Percentiles rank a stretch among this genome's conserved stretches.
Conservation (phyloP, 768 basidiomycete species). For the Trichaptum fuscoviolaceum region DNA sequence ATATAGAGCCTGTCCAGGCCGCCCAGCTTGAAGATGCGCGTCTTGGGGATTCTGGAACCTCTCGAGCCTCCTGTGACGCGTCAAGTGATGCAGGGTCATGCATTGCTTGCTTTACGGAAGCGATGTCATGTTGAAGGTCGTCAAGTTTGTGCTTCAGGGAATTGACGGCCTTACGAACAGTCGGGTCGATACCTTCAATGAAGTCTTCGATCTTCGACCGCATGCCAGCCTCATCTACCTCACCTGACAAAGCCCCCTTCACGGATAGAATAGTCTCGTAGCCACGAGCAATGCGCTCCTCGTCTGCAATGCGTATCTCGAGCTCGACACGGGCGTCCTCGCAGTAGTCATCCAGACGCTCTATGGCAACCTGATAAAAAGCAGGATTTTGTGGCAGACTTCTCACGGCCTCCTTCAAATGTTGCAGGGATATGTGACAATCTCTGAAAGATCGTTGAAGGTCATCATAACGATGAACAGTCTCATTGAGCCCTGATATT, state of each 20-base stretch:
- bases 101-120: constrained; percentile 54
- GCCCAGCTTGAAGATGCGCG: constrained; percentile 25
- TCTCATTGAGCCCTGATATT: constrained; percentile 38
- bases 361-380: constrained; percentile 37
- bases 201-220: constrained; percentile 52
- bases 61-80: constrained; percentile 8
- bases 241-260: constrained; percentile 38
- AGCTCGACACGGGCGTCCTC: constrained; percentile 81
- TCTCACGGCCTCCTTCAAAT: constrained; percentile 51
- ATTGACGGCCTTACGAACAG: constrained; percentile 40
- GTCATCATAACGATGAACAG: constrained; percentile 51
- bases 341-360: constrained; percentile 64
- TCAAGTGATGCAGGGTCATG: constrained; percentile 35
- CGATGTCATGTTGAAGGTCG: constrained; percentile 74
- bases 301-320: constrained; percentile 74
- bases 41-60: constrained; percentile 11
- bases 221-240: constrained; percentile 31
- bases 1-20: constrained; percentile 56
- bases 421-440: constrained; percentile 62
- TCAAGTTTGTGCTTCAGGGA: constrained; percentile 56
- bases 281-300: constrained; percentile 56
- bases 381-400: constrained; percentile 19
- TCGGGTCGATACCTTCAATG: constrained; percentile 45
- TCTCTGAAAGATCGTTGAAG: constrained; percentile 62
- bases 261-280: constrained; percentile 65